These are phyloP conservation scores for Aaosphaeria arxii DNA, from an alignment of 2,329 filamentous ascomycete species.

Conservation along the genomic window DNA sequence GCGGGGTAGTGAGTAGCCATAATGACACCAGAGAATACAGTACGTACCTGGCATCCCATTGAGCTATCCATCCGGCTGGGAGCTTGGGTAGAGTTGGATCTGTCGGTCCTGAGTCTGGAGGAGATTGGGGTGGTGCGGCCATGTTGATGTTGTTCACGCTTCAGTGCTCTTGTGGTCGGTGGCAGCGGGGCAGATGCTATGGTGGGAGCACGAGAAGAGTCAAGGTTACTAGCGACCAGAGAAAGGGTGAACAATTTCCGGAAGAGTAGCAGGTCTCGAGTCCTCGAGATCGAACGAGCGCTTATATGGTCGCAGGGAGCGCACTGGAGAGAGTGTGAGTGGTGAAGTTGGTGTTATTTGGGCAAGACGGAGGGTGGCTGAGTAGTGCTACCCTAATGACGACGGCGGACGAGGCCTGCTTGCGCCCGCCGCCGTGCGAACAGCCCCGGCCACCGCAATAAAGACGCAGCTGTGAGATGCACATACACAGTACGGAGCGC, in stretches of 20 bases:
- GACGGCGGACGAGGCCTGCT: too few species aligned
- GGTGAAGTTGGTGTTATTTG: too few species aligned
- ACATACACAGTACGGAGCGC: too few species aligned
- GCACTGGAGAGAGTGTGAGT: too few species aligned
- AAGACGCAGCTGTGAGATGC: too few species aligned
- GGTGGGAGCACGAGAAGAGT: background rate
- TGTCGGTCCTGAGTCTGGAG: slow-evolving; percentile 39
- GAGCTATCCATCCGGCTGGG: slow-evolving; percentile 39
- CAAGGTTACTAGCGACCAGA: background rate
- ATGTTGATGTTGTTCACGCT: slow-evolving; percentile 11
- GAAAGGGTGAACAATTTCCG: background rate
- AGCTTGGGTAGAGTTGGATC: slow-evolving; percentile 36
- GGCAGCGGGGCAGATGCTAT: background rate
- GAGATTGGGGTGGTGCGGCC: slow-evolving; percentile 34
- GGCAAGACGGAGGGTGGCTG: too few species aligned
- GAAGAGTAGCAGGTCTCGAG: background rate
- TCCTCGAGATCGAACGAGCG: too few species aligned
- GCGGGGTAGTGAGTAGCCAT: slow-evolving; percentile 11
- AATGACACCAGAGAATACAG: slow-evolving; percentile 1
- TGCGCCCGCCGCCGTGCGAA: too few species aligned
- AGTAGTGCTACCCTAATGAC: too few species aligned
- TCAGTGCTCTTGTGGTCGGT: background rate
- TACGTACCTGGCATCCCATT: slow-evolving; percentile 39
- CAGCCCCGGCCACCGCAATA: too few species aligned
- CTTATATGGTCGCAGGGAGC: too few species aligned